These are phyloP conservation scores for Hypoxylon rubiginosum DNA, from an alignment of 2,329 filamentous ascomycete genomes.

Conservation along the genomic window DNA sequence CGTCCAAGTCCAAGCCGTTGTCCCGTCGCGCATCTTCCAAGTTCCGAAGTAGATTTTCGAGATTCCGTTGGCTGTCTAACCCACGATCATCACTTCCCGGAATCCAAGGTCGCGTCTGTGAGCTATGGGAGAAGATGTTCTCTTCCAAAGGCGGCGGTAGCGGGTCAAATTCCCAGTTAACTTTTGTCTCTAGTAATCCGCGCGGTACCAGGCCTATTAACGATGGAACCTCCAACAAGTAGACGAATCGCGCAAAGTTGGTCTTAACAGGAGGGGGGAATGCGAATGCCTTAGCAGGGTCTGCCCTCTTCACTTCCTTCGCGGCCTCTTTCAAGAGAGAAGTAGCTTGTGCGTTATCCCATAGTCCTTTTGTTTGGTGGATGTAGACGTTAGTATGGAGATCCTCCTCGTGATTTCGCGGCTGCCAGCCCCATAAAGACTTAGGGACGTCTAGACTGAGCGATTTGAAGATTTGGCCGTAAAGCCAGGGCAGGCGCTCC, in stretches of 20 bases:
- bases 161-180: conserved; percentile 84
- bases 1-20: conserved; percentile 34
- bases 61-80: conserved; percentile 39
- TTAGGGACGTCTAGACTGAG: conserved; percentile 83
- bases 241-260: conserved; percentile 79
- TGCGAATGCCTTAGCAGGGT: conserved; percentile 56
- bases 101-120: conserved; percentile 60
- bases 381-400: conserved; percentile 84
- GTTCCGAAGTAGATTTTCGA: conserved; percentile 21
- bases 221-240: conserved; percentile 79
- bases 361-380: conserved; percentile 81
- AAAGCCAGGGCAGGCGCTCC: conserved; percentile 84
- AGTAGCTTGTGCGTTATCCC: conserved; percentile 82
- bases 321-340: conserved; percentile 78
- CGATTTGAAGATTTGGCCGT: conserved; percentile 82
- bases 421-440: conserved; percentile 83
- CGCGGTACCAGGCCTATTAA: conserved; percentile 79
- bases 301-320: conserved; percentile 64
- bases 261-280: conserved; percentile 55
- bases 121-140: conserved; percentile 64
- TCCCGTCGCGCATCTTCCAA: neutral
- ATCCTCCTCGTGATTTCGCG: conserved; percentile 73
- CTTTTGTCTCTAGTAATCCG: conserved; percentile 71
- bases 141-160: conserved; percentile 75
- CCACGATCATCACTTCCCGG: conserved; percentile 43